A percentile compares a stretch with the other conserved stretches of the same genome.
Evolutionary conservation across 2,329 filamentous ascomycete species (phyloP).

Genomic region (Alternaria novae-zelandiae): DNA sequence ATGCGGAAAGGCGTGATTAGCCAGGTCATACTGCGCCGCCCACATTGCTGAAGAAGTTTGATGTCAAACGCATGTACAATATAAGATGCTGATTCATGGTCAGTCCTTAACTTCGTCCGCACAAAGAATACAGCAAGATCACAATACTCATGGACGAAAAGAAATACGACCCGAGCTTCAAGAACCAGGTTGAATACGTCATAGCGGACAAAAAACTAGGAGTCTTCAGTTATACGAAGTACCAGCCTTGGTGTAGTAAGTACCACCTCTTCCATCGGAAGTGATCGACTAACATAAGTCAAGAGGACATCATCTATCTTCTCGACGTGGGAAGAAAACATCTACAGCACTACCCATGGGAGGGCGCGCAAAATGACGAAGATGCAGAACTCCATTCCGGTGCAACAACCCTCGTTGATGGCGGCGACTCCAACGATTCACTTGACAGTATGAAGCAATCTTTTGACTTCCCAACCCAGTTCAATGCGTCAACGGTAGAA

Average conservation of each 20-base stretch:
- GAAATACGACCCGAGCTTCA: not conserved
- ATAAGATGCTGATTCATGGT: not conserved
- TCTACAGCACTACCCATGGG: not conserved
- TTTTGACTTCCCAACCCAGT: not conserved
- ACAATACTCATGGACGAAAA: not conserved
- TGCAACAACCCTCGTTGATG: not conserved
- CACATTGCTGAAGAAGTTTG: too few relatives aligned
- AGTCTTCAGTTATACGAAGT: not conserved
- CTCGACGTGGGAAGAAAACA: not conserved
- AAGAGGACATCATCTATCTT: not conserved
- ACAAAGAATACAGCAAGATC: too few relatives aligned
- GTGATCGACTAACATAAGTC: too few relatives aligned
- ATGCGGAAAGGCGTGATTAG: not conserved
- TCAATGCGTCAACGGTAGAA: not conserved
- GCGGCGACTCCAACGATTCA: not conserved
- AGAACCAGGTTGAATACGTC: not conserved
- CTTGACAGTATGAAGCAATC: not conserved
- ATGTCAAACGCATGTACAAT: not conserved
- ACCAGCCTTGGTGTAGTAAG: not conserved
- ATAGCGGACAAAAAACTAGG: not conserved
- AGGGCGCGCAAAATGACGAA: too few relatives aligned
- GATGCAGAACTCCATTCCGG: too few relatives aligned
- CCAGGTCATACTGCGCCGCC: accelerated
- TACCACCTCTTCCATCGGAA: too few relatives aligned
- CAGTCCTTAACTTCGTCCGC: not conserved